A percentile compares a stretch with the other conserved stretches of the same genome.
Conservation (phyloP, 805 yeast species). For the Metschnikowia santaceciliae region DNA sequence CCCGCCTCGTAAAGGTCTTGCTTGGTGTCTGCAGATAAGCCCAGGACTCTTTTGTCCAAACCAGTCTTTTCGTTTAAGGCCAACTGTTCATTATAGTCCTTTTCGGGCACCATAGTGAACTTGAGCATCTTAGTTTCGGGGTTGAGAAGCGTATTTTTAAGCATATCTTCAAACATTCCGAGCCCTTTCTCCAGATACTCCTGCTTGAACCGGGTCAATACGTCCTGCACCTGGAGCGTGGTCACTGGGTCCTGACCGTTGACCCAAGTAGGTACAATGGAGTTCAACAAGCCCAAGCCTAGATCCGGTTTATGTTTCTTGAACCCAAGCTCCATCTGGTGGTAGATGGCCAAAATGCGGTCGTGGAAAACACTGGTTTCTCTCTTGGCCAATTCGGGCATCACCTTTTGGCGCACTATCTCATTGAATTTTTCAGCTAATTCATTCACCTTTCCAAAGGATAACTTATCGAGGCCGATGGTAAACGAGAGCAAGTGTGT, state of each 20-base stretch:
- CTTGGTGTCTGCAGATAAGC: conserved; percentile 53
- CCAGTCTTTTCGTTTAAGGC: conserved; percentile 55
- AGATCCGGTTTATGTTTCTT: conserved; percentile 87
- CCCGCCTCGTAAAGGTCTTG: conserved; percentile 60
- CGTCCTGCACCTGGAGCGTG: conserved; percentile 58
- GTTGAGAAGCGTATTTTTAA: conserved; percentile 49
- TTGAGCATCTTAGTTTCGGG: conserved; percentile 52
- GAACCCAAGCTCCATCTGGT: conserved; percentile 78
- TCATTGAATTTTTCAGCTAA: conserved; percentile 47
- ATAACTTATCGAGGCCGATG: conserved; percentile 78
- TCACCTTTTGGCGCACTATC: conserved; percentile 41
- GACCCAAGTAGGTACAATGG: conserved; percentile 81
- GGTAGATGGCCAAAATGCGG: conserved; percentile 78
- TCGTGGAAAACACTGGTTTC: conserved; percentile 24
- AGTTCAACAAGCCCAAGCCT: conserved; percentile 73
- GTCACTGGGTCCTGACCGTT: conserved; percentile 76
- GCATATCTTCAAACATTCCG: conserved; percentile 53
- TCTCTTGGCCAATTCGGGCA: conserved; percentile 28
- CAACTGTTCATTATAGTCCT: conserved; percentile 47
- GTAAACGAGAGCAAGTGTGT: conserved; percentile 77
- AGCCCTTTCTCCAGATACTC: conserved; percentile 53
- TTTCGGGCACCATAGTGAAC: conserved; percentile 73
- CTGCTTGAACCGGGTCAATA: conserved; percentile 54
- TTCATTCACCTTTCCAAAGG: conserved; percentile 39
- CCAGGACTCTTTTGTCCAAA: conserved; percentile 39